Evolutionary conservation across 805 yeast species (phyloP).

Genomic region (Metschnikowia anglica): DNA sequence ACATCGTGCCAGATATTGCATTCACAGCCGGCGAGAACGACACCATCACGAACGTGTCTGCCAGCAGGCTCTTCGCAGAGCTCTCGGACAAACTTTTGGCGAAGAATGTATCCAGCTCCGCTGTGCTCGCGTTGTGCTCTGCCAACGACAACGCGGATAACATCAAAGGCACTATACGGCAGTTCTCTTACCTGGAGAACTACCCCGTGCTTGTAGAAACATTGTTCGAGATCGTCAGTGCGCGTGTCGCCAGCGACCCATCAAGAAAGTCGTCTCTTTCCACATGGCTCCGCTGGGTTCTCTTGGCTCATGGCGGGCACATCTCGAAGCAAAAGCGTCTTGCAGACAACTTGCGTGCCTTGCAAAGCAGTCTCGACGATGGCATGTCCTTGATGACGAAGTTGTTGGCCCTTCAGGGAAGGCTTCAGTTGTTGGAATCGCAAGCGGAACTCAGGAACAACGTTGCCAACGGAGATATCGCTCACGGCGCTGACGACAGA

Average conservation of each 20-base stretch:
- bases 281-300: constrained; percentile 80
- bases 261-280: constrained; percentile 30
- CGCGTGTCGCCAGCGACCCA: constrained; percentile 30
- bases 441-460: constrained; percentile 67
- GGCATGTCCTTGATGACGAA: constrained; percentile 61
- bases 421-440: constrained; percentile 70
- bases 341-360: constrained; percentile 51
- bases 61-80: constrained; percentile 25
- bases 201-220: constrained; percentile 17
- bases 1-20: constrained; percentile 12
- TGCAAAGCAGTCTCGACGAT: constrained; percentile 57
- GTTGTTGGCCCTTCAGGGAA: constrained; percentile 80
- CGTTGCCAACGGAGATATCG: constrained; percentile 19
- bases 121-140: constrained; percentile 25
- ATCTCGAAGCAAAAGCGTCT: constrained; percentile 52
- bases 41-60: constrained; percentile 25
- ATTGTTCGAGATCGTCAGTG: constrained; percentile 31
- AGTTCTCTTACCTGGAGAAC: constrained; percentile 36
- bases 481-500: constrained; percentile 14
- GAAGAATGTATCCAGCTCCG: constrained; percentile 13
- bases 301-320: constrained; percentile 68
- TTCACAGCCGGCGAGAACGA: constrained; percentile 26
- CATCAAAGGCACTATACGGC: constrained; percentile 37
- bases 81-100: constrained; percentile 21
- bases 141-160: constrained; percentile 30